A percentile compares a stretch with the other conserved stretches of the same genome.
These are phyloP conservation scores for Coccomyxa sp. DNA, from an alignment of 139 green algal genomes.

Conservation along the genomic window DNA sequence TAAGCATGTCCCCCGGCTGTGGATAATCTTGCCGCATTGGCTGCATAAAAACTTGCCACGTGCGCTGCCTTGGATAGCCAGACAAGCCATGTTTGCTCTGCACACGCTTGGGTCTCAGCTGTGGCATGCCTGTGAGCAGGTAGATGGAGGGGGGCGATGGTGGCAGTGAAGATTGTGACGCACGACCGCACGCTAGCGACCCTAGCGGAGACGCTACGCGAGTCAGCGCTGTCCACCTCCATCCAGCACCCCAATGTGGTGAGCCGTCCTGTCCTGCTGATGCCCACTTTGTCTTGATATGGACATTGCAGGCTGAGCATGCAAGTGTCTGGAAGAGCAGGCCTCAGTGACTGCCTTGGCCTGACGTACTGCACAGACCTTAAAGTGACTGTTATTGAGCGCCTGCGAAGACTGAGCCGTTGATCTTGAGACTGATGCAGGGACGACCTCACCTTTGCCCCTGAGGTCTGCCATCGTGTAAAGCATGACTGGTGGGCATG, in stretches of 20 bases:
- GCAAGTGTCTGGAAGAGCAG: not conserved
- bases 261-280: not conserved
- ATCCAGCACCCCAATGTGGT: constrained; percentile 14
- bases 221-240: not conserved
- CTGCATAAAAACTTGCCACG: not conserved
- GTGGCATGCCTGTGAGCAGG: not conserved
- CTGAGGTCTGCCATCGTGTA: not conserved
- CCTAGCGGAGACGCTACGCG: not conserved
- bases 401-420: no score
- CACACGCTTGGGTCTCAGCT: not conserved
- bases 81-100: not conserved
- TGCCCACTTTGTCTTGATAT: not conserved
- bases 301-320: not conserved
- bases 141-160: not conserved
- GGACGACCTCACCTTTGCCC: no score
- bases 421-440: no score
- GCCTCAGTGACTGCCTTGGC: not conserved
- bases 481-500: not conserved
- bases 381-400: no score
- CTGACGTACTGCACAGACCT: not conserved
- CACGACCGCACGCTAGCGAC: not conserved
- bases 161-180: constrained; percentile 6
- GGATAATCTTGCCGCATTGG: not conserved
- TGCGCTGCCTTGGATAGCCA: no score
- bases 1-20: not conserved